These are phyloP conservation scores for Podospora anserina DNA, from an alignment of 495 filamentous ascomycete species.

Conservation along the genomic window DNA sequence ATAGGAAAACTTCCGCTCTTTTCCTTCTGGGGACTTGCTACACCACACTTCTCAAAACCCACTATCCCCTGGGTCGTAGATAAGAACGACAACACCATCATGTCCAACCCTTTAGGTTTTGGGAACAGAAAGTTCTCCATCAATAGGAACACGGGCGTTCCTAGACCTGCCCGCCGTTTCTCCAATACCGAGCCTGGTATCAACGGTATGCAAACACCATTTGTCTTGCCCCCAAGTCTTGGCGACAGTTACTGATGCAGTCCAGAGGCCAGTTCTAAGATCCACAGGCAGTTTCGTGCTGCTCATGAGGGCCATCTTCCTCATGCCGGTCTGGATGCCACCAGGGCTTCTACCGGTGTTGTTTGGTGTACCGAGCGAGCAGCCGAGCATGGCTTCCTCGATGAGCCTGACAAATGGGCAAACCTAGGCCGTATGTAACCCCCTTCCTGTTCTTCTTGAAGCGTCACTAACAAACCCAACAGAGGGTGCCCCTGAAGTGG, in stretches of 20 bases:
- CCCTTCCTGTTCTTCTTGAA: neutral
- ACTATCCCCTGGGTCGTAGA: neutral
- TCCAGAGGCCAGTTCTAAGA: conserved; percentile 69
- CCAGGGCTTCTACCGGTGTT: conserved; percentile 76
- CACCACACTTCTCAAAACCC: neutral
- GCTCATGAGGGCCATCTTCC: conserved; percentile 85
- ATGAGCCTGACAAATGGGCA: conserved; percentile 80
- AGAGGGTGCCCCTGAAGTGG: conserved; percentile 84
- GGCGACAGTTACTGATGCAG: conserved; percentile 14
- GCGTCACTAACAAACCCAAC: conserved; percentile 4
- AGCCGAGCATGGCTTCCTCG: conserved; percentile 73
- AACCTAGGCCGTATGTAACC: conserved; percentile 68
- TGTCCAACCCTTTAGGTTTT: conserved; percentile 40
- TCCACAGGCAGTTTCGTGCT: conserved; percentile 79
- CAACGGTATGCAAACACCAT: conserved; percentile 38
- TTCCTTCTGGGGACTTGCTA: neutral
- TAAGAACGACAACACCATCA: conserved; percentile 20
- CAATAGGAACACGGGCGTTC: conserved; percentile 55
- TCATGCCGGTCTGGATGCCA: conserved; percentile 85
- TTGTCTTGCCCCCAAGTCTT: conserved; percentile 3
- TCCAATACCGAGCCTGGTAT: conserved; percentile 49
- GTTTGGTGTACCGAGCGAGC: conserved; percentile 86
- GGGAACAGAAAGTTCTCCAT: conserved; percentile 55
- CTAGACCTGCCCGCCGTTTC: conserved; percentile 47
- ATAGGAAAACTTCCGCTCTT: neutral